Evolutionary conservation across 176 grass and related monocot genomes (phyloP).

Genomic region (Oryza nivara): DNA sequence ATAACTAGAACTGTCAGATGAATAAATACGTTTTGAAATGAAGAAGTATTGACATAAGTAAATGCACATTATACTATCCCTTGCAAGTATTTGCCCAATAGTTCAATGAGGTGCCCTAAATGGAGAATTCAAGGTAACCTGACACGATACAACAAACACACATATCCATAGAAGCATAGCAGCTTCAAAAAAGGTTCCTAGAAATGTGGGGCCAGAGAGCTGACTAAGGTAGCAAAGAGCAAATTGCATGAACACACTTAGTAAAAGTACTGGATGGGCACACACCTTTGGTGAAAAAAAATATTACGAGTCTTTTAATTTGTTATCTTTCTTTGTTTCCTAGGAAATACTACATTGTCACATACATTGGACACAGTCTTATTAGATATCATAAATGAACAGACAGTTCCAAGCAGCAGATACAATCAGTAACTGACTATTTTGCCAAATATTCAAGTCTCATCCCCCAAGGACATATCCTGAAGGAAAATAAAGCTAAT

Average conservation of each 20-base stretch:
- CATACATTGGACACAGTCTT: neutral
- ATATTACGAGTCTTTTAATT: neutral
- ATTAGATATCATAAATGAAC: neutral
- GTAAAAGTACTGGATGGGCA: neutral
- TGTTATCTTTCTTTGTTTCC: neutral
- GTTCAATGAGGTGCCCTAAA: neutral
- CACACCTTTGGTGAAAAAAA: neutral
- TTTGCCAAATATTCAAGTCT: conserved; percentile 2
- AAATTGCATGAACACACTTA: conserved; percentile 17
- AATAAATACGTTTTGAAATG: neutral
- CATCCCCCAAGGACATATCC: neutral
- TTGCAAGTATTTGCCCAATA: neutral
- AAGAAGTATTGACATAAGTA: neutral
- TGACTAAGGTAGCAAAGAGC: neutral
- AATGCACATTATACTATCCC: conserved; percentile 1
- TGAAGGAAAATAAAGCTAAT: conserved; percentile 12
- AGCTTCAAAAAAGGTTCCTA: conserved; percentile 14
- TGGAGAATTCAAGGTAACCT: conserved; percentile 22
- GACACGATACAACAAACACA: neutral
- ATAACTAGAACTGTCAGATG: conserved; percentile 15
- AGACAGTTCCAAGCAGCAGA: neutral
- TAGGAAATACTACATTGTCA: neutral
- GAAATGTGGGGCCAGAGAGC: neutral
- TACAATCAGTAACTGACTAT: neutral
- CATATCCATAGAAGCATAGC: neutral